phyloP scores from a whole-genome alignment of 257 asterid species.

The Nicotiana knightiana region DNA sequence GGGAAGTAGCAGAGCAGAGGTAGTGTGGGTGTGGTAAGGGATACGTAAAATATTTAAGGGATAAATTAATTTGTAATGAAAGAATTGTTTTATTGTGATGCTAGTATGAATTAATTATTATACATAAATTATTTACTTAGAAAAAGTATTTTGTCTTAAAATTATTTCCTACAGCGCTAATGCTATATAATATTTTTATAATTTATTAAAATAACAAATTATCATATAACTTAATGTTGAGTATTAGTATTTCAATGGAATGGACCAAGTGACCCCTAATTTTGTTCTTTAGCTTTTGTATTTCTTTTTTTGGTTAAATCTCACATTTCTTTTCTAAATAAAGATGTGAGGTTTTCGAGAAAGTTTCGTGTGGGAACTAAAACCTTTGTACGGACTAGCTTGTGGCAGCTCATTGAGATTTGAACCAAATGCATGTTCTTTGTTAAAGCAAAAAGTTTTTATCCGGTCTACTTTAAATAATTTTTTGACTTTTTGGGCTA shows the following conservation, averaged over 20 bases:
- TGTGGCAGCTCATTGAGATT: neutral
- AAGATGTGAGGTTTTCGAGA: neutral
- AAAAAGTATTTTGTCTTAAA: neutral
- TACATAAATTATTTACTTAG: neutral
- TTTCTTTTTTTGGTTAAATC: neutral
- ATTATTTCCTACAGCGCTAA: too few relatives aligned
- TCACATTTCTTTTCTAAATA: neutral
- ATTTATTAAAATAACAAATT: too few relatives aligned
- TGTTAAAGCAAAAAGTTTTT: neutral
- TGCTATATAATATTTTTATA: neutral
- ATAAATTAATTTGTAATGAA: neutral
- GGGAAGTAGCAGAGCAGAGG: neutral
- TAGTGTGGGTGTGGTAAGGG: neutral
- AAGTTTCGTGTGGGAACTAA: neutral
- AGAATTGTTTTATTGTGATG: neutral
- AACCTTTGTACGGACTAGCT: neutral
- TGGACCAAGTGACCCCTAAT: too few relatives aligned
- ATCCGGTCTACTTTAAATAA: too few relatives aligned
- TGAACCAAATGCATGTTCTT: neutral
- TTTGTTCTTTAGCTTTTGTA: too few relatives aligned
- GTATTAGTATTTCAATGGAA: too few relatives aligned
- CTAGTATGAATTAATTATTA: neutral
- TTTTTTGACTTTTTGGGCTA: too few relatives aligned
- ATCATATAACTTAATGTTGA: too few relatives aligned
- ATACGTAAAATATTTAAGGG: neutral